A percentile compares a stretch with the other conserved stretches of the same genome.
Evolutionary conservation across 2,329 filamentous ascomycete genomes (phyloP).

Genomic region (Apiospora arundinis): DNA sequence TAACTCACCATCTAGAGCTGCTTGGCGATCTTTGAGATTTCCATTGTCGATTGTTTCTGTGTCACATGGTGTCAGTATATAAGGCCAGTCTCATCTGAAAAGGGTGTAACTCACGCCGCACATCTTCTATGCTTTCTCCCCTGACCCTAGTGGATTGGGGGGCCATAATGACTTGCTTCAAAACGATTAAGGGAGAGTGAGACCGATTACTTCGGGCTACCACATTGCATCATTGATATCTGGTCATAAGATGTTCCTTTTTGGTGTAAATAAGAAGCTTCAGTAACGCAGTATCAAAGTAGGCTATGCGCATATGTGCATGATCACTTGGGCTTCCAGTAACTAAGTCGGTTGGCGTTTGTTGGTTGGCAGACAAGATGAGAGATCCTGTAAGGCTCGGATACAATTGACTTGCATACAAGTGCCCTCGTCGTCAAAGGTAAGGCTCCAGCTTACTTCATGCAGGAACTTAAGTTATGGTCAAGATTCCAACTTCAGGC

Average conservation of each 20-base stretch:
- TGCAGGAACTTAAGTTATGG: background rate
- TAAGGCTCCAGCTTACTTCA: constrained; percentile 2
- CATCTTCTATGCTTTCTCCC: constrained; percentile 16
- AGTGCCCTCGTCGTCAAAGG: background rate
- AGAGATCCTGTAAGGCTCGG: constrained; percentile 1
- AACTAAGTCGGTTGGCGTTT: background rate
- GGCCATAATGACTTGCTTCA: constrained; percentile 6
- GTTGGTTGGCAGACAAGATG: background rate
- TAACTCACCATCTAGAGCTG: constrained; percentile 48
- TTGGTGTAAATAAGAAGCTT: background rate
- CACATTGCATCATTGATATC: background rate
- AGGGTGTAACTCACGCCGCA: background rate
- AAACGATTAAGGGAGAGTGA: background rate
- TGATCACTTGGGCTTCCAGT: constrained; percentile 2
- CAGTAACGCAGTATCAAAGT: background rate
- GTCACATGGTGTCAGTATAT: constrained; percentile 4
- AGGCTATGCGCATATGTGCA: background rate
- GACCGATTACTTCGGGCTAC: background rate
- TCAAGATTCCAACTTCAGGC: background rate
- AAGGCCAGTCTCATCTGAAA: background rate
- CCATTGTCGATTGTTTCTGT: constrained; percentile 37
- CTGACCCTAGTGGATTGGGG: constrained; percentile 15
- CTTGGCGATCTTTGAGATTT: constrained; percentile 46
- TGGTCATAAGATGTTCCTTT: background rate
- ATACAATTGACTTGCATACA: too few species aligned